Evolutionary conservation across 257 asterid genomes (phyloP), one percentile per base, ranked within the genome.

Genomic region (Lycium barbarum): DNA sequence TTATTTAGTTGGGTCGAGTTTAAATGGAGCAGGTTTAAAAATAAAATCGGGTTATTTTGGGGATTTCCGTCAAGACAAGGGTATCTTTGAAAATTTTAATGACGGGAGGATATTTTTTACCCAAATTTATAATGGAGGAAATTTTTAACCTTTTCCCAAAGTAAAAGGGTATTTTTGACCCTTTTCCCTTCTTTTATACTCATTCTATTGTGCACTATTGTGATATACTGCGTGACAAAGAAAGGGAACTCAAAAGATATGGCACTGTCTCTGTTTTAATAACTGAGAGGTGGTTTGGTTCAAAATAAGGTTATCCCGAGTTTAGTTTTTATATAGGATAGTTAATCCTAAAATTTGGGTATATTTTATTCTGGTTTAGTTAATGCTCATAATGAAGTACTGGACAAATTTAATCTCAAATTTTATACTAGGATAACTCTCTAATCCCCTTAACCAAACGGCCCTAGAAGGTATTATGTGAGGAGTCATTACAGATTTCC

Each of bases 181-280:
- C 45, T 40, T 40, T 40, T 40, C 6, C 33, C 33, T 3, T 40
- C 4, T 51, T 26, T 74, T 74, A 53, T 76, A 35, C 7, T 70
- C 22, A 49, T 38, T 84, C 5, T 43, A 62, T 59, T 12, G 85
- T 81, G 53, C 5, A 59, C 85, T 49, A 82, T 82, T 33, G 10
- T 45, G 82, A 65, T 40, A 18, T 81, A 9, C n/a, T 18, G 33
- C 33, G 33, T 84, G 49, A 57, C 70, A 49, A 58, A 66, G 33
- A 22, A 80, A 70, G 33, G 66, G 66, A 59, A 59, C 66, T 51
- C 83, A 63, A 43, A 17, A 68, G 61, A 70, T 45, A 79, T 84
- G 83, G 85, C 67, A 35, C 18, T 35, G 80, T 83, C 82, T 49
- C 33, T 53, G 0, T 17, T 70, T 17, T 8, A 38, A 70, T 70